Conservation (phyloP, 495 filamentous ascomycete genomes). For the Penicillium antarcticum region DNA sequence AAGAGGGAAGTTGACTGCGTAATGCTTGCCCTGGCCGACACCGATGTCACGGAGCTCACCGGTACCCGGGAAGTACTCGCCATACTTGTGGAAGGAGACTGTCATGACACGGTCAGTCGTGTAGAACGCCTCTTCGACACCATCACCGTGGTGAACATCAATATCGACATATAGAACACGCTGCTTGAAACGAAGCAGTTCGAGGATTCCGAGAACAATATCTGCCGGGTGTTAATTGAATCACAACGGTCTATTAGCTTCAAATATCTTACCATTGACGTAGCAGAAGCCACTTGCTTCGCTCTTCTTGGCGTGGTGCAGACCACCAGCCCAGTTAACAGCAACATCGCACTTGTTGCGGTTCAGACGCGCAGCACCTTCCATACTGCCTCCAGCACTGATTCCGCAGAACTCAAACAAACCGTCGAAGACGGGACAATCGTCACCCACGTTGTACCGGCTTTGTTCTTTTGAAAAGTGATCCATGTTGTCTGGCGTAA, state of each 20-base stretch:
- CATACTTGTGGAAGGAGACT: constrained; percentile 97
- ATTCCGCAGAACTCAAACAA: constrained; percentile 98
- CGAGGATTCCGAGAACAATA: constrained; percentile 93
- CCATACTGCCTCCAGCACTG: constrained; percentile 95
- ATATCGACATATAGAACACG: constrained; percentile 97
- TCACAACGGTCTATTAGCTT: too few species aligned
- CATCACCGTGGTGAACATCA: constrained; percentile 97
- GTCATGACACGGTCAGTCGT: constrained; percentile 99
- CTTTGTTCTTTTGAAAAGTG: constrained; percentile 85
- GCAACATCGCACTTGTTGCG: constrained; percentile 95
- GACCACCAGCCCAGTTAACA: constrained; percentile 94
- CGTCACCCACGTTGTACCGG: constrained; percentile 97
- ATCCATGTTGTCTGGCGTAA: constrained; percentile 99
- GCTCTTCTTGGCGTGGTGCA: constrained; percentile 96
- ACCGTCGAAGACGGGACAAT: constrained; percentile 96
- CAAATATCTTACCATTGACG: constrained; percentile 73
- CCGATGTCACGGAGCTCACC: constrained; percentile 95
- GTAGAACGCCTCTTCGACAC: constrained; percentile 97
- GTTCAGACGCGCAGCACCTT: constrained; percentile 89
- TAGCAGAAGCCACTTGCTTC: constrained; percentile 98
- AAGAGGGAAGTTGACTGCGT: constrained; percentile 94
- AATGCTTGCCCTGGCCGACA: constrained; percentile 88
- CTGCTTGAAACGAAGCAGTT: constrained; percentile 90
- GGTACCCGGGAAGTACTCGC: constrained; percentile 97
- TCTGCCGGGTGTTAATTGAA: constrained; percentile 48